Conservation (phyloP, 306 rosid genomes). For the Calophaca sinica region DNA sequence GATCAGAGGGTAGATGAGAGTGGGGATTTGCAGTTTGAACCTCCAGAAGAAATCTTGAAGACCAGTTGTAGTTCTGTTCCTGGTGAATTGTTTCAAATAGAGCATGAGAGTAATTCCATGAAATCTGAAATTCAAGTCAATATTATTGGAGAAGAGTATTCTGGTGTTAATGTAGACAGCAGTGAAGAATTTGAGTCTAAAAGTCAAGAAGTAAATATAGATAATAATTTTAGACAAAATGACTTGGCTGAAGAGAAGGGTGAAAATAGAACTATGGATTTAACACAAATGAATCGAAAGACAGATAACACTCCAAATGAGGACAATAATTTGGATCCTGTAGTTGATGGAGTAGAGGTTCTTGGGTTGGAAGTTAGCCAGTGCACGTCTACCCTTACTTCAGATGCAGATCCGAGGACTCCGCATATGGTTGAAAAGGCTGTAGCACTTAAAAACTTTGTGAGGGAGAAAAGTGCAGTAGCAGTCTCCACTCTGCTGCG, state of each 20-base stretch:
- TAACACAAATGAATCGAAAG: slow-evolving; percentile 39
- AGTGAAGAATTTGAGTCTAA: slow-evolving; percentile 39
- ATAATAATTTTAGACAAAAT: slow-evolving; percentile 30
- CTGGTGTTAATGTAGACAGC: slow-evolving; percentile 29
- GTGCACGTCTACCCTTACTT: slow-evolving; percentile 50
- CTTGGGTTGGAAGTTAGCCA: slow-evolving; percentile 69
- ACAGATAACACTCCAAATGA: slow-evolving; percentile 49
- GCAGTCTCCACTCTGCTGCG: slow-evolving; percentile 76
- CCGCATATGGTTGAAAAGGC: slow-evolving; percentile 80
- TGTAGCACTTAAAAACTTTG: slow-evolving; percentile 71
- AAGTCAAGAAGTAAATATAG: slow-evolving; percentile 44
- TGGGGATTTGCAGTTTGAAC: slow-evolving; percentile 32
- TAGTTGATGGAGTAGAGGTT: slow-evolving; percentile 74
- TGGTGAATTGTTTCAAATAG: slow-evolving; percentile 39
- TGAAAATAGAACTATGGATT: slow-evolving; percentile 42
- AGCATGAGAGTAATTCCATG: slow-evolving; percentile 36
- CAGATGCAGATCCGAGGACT: slow-evolving; percentile 57
- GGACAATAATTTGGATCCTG: slow-evolving; percentile 68
- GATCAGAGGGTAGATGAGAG: slow-evolving; percentile 27
- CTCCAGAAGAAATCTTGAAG: slow-evolving; percentile 42
- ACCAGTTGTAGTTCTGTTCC: slow-evolving; percentile 4
- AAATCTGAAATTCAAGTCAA: slow-evolving; percentile 36
- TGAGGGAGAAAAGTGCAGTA: slow-evolving; percentile 65
- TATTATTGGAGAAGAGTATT: slow-evolving; percentile 23
- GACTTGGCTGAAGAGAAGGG: slow-evolving; percentile 30